Conservation (phyloP, 129 eudicot genomes). For the Flaveria ramosissima region DNA sequence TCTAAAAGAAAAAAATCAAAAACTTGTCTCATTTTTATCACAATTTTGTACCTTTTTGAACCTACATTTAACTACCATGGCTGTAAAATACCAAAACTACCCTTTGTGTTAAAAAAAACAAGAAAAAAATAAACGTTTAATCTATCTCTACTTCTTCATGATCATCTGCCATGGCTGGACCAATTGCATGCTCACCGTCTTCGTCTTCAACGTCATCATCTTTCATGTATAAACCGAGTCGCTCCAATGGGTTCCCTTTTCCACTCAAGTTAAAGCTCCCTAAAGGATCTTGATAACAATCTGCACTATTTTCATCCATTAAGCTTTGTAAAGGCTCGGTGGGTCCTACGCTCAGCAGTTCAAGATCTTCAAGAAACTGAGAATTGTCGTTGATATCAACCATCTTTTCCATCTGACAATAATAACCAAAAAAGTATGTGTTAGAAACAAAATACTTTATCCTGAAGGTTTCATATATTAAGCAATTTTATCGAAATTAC, state of each 20-base stretch:
- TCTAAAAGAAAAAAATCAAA: background rate
- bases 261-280: slow-evolving; percentile 73
- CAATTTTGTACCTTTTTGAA: background rate
- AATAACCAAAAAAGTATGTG: background rate
- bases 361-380: slow-evolving; percentile 70
- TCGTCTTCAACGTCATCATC: slow-evolving; percentile 71
- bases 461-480: background rate
- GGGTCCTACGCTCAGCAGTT: slow-evolving; percentile 70
- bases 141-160: slow-evolving; percentile 85
- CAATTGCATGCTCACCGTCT: slow-evolving; percentile 37
- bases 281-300: slow-evolving; percentile 43
- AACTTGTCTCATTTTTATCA: background rate
- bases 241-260: slow-evolving; percentile 79
- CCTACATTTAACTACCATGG: background rate
- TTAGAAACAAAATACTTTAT: background rate
- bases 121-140: slow-evolving; percentile 29
- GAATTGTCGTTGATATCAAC: slow-evolving; percentile 78
- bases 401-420: slow-evolving; percentile 83
- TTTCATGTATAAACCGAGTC: slow-evolving; percentile 86
- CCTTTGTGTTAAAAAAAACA: background rate
- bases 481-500: too few relatives aligned
- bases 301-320: slow-evolving; percentile 56
- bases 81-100: slow-evolving; percentile 13
- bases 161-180: slow-evolving; percentile 32
- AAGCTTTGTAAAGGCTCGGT: slow-evolving; percentile 49